Evolutionary conservation across 768 basidiomycete genomes (phyloP), one percentile per base, ranked within the genome.

Genomic region (Galerina sulciceps): DNA sequence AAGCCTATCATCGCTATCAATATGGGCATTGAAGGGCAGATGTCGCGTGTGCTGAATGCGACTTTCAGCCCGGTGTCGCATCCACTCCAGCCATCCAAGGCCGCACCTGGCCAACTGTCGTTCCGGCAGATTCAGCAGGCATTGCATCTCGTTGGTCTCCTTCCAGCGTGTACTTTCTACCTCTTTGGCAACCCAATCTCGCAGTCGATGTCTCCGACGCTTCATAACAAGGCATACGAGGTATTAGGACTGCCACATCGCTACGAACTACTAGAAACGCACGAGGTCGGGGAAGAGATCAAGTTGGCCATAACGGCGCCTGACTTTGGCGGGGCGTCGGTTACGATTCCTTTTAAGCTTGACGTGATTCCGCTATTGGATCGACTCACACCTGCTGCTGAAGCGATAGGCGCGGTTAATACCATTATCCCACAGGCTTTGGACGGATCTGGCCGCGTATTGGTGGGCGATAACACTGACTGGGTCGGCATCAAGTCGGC

Each of bases 1-100:
- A 96, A 93, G 68, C 96, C 95, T 2, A 80, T 98, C 67, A 87
- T 99, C 56, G 94, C 95, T 4, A 90, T 99, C 77, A 99, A 98
- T 75, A 96, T 96, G 88, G 94, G 94, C 15, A 68, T 80, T 15
- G 84, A 86, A 47, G 97, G 97, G 11, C 96, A 98, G 72, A 81
- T 98, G 68, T 95, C 95, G 4, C 85, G 97, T 26, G 83, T 98
- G 52, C 79, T 97, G 58, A 96, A 96, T 73, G 73, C 80, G 6
- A 90, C 89, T 9, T 85, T 99, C 66, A 95, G 89, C 37, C 96
- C 96, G 13, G 86, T 98, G 43, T 93, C 95, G 0, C 97, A 99
- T 71, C 88, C 93, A 0, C 77, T 89, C 4, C 82, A 96, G n/a
- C 94, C 94, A 0, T 80, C 78, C 55, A 86, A 88, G 61, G 93